Base-by-base conservation (phyloP, 2,329 filamentous ascomycete species). In the Calonectria pseudoreteaudii region DNA sequence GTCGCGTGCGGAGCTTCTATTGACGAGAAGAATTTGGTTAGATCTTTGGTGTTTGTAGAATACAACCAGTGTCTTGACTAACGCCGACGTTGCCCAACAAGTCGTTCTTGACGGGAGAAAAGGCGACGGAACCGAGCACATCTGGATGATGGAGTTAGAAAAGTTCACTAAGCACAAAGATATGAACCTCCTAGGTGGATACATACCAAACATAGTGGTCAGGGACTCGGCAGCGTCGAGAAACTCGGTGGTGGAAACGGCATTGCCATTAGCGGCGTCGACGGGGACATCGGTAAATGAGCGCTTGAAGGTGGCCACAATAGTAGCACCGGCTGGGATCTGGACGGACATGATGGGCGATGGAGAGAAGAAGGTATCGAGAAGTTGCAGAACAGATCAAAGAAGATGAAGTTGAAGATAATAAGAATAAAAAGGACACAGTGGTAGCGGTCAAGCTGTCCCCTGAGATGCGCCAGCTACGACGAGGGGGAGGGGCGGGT, bases 11-110 rank as follows among this genome's bases (percentile, higher is more conserved):
- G 85, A 98, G 90, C 94, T 99, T 98, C 95, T 97, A 79, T 64
- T 68, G 30, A 44, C 23, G 34, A 23, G 49, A 34, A 68, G 26
- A 52, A 28, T 20, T 66, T 38, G 49, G 74, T 81, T 31, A 82
- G 79, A 68, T 41, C 6, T 70, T 73, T 18, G 20, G n/a, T 70
- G 31, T 68, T 20, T 18, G 23, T 2, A 8, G 14, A 38, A 5
- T 18, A 23, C 23, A 28, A 18, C 30, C n/a, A 60, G 9, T n/a
- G 20, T 28, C 26, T 50, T 7, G 30, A 79, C 83, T 76, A 85
- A 97, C 95, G 91, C 95, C 96, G 87, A 98, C 91, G 87, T 99
- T 99, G 84, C 94, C 94, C 64, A 91, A 85, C 88, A 99, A 94
- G 86, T 99, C 97, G 79, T 87, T 94, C 91, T 98, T 98, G 83